Evolutionary conservation across 768 basidiomycete genomes (phyloP).

Genomic region (Exsudoporus frostii): DNA sequence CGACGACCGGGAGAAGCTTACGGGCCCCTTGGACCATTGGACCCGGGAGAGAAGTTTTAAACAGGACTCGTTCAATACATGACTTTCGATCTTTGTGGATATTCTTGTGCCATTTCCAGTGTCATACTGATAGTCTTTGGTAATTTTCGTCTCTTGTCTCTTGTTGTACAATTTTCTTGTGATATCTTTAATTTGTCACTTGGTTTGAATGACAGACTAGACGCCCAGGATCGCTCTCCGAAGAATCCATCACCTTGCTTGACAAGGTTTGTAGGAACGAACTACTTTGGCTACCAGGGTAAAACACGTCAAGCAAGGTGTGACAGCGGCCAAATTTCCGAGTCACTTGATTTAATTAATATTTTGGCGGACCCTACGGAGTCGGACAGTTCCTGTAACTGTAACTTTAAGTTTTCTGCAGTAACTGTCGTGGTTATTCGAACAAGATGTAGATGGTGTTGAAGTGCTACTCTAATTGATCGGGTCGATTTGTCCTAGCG

Average conservation of each 20-base stretch:
- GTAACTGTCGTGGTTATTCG: neutral
- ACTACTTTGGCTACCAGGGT: no score
- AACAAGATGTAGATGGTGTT: neutral
- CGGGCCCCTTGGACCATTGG: slow-evolving; percentile 57
- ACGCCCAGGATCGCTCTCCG: neutral
- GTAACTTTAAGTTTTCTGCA: neutral
- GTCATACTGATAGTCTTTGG: slow-evolving; percentile 1
- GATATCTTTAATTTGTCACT: neutral
- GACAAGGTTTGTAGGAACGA: no score
- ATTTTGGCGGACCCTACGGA: no score
- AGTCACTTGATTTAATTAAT: no score
- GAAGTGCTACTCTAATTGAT: slow-evolving; percentile 1
- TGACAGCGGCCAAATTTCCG: no score
- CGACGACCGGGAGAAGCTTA: slow-evolving; percentile 37
- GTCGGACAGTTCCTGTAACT: neutral
- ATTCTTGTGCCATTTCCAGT: neutral
- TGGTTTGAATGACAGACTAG: neutral
- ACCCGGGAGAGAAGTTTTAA: slow-evolving; percentile 55
- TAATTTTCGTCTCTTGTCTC: slow-evolving; percentile 2
- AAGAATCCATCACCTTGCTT: no score
- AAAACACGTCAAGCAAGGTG: no score
- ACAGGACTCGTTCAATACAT: slow-evolving; percentile 16
- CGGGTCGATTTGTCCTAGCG: slow-evolving; percentile 15
- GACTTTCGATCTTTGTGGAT: slow-evolving; percentile 30
- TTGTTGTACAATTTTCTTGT: slow-evolving; percentile 15